These are phyloP conservation scores for Candida broadrunensis DNA, from an alignment of 805 yeast genomes.

Conservation along the genomic window DNA sequence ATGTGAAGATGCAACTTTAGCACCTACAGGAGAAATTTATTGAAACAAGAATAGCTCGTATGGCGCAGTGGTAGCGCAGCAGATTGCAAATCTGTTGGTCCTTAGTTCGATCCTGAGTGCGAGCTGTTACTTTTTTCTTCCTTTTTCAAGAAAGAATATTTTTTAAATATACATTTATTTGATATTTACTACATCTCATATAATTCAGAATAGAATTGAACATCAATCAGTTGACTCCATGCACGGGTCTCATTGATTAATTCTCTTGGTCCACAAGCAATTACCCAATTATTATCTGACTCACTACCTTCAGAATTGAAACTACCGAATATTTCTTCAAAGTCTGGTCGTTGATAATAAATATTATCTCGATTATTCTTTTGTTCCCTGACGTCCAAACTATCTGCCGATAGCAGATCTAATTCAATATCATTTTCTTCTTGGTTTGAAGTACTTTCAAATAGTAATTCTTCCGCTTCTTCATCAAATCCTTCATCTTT, in stretches of 20 bases:
- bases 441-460: slow-evolving; percentile 3
- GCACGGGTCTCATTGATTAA: slow-evolving; percentile 38
- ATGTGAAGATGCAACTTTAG: no score
- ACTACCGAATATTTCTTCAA: slow-evolving; percentile 27
- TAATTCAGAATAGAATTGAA: slow-evolving; percentile 43
- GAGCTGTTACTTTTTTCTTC: slow-evolving; percentile 44
- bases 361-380: neutral
- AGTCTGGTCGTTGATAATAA: slow-evolving; percentile 40
- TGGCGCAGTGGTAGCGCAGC: slow-evolving; percentile 99
- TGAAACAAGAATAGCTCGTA: slow-evolving; percentile 42
- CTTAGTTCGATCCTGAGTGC: slow-evolving; percentile 95
- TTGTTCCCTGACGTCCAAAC: slow-evolving; percentile 12
- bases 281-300: slow-evolving; percentile 45
- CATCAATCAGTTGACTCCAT: slow-evolving; percentile 34
- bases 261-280: slow-evolving; percentile 57
- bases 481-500: slow-evolving; percentile 9
- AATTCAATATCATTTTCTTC: slow-evolving; percentile 18
- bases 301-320: slow-evolving; percentile 26
- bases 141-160: no score
- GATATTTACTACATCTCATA: slow-evolving; percentile 34
- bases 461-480: slow-evolving; percentile 18
- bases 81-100: slow-evolving; percentile 99
- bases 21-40: no score
- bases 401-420: slow-evolving; percentile 17
- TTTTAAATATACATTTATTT: no score